Evolutionary conservation across 2,329 filamentous ascomycete species (phyloP), one percentile per base, ranked within the genome.

Genomic region (Rugonectria rugulosa): DNA sequence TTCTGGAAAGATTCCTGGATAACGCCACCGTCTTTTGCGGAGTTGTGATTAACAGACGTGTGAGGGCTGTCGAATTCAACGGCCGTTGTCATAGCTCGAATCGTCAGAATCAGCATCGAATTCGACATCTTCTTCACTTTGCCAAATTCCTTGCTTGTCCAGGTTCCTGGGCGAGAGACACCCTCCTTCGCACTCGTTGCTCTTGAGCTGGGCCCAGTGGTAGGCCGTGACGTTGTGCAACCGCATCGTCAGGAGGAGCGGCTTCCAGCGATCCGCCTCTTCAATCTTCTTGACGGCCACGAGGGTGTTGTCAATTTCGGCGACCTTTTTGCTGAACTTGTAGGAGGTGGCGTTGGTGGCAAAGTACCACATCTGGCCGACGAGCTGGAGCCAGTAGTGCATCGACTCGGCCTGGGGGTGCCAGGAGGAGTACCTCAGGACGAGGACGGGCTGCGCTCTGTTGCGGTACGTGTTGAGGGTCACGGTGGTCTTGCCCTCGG

Each of bases 371-470:
- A 61, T 40, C 8, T 56, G 52, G 6, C 56, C 56, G 7, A 63
- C 24, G 11, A 61, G 40, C 15, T 47, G 59, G 27, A 63, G 29
- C 60, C 59, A 63, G 45, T 57, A 43, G 26, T 42, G 47, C 56
- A 60, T 59, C 11, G 20, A 23, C 12, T 62, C 59, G 4, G 31
- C 31, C 20, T 56, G 51, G 1, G 61, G 61, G 31, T 63, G 59
- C 59, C 59, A 63, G 10, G 56, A 19, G 2, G 17, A 41, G 27
- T 62, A 63, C 3, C 57, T 56, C 29, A 63, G 53, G 26, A 52
- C 37, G 4, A 63, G 12, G 0, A 40, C 43, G 1, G 61, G 56
- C 11, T 51, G 49, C 14, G 24, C 19, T 2, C 29, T 31, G 4
- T 10, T 32, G 6, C 2, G 10, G 4, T 26, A 34, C 8, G 49